phyloP scores from a whole-genome alignment of 768 basidiomycete genomes.

The Amanita jacksonii region DNA sequence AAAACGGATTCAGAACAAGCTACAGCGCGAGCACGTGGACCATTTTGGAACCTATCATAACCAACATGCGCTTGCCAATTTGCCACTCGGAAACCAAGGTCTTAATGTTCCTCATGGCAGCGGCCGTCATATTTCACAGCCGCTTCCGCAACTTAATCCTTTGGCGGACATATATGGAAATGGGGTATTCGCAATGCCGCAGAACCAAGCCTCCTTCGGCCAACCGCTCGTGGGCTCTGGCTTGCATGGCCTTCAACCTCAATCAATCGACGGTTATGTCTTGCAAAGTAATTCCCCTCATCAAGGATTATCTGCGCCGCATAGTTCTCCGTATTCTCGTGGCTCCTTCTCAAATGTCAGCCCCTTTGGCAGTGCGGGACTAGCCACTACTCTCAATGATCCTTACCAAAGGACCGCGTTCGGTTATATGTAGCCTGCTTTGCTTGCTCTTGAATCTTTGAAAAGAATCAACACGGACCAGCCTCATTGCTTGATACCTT shows the following conservation, averaged over 20 bases:
- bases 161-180: conserved; percentile 61
- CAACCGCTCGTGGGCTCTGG: conserved; percentile 46
- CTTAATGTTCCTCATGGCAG: conserved; percentile 34
- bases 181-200: conserved; percentile 51
- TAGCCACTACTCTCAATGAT: conserved; percentile 50
- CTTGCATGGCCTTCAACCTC: conserved; percentile 55
- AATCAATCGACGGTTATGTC: conserved; percentile 75
- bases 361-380: conserved; percentile 46
- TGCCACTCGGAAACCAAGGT: conserved; percentile 48
- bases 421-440: conserved; percentile 63
- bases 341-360: conserved; percentile 39
- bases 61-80: conserved; percentile 50
- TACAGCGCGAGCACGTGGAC: conserved; percentile 89
- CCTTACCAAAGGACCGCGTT: conserved; percentile 69
- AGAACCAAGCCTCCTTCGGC: conserved; percentile 43
- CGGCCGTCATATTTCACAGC: conserved; percentile 49
- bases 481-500: conserved; percentile 22
- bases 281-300: conserved; percentile 65
- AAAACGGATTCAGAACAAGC: conserved; percentile 97
- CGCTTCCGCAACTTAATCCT: conserved; percentile 40
- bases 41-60: conserved; percentile 50
- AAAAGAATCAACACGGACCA: conserved; percentile 18
- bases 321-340: conserved; percentile 48
- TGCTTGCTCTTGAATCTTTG: conserved; percentile 14
- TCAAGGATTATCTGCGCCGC: conserved; percentile 50